These are phyloP conservation scores for Amphibolis antarctica DNA, from an alignment of 106 monocot genomes.

Conservation along the genomic window DNA sequence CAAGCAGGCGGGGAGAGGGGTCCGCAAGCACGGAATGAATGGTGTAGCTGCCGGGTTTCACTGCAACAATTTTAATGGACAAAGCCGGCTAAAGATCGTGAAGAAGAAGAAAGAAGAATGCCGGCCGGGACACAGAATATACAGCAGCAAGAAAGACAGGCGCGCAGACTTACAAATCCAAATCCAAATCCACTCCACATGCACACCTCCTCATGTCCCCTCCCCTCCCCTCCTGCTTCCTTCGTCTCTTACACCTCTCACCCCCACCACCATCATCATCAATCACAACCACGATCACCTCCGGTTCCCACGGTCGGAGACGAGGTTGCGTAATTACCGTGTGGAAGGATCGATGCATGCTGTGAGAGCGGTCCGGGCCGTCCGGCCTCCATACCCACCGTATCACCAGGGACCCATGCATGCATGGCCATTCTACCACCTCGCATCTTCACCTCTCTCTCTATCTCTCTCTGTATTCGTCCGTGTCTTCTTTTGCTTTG, in stretches of 20 bases:
- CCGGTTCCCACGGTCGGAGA: neutral
- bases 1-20: too few relatives aligned
- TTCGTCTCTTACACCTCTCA: conserved; percentile 9
- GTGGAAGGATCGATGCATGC: neutral
- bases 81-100: too few relatives aligned
- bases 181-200: too few relatives aligned
- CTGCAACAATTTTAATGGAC: too few relatives aligned
- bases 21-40: too few relatives aligned
- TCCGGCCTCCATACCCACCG: neutral
- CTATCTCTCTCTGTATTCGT: neutral
- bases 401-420: neutral
- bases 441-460: too few relatives aligned
- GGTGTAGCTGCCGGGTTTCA: too few relatives aligned
- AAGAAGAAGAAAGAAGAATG: too few relatives aligned
- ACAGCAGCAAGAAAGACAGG: too few relatives aligned
- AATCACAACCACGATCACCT: too few relatives aligned
- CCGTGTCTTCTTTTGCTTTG: neutral
- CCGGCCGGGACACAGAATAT: too few relatives aligned
- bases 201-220: conserved; percentile 25
- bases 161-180: too few relatives aligned
- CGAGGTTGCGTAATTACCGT: neutral
- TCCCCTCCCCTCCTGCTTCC: conserved; percentile 30
- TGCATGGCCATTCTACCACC: neutral
- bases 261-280: neutral
- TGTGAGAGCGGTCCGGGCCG: neutral